A percentile compares a stretch with the other conserved stretches of the same genome.
phyloP scores from a whole-genome alignment of 257 asterid species.

The Orobanche coerulescens region DNA sequence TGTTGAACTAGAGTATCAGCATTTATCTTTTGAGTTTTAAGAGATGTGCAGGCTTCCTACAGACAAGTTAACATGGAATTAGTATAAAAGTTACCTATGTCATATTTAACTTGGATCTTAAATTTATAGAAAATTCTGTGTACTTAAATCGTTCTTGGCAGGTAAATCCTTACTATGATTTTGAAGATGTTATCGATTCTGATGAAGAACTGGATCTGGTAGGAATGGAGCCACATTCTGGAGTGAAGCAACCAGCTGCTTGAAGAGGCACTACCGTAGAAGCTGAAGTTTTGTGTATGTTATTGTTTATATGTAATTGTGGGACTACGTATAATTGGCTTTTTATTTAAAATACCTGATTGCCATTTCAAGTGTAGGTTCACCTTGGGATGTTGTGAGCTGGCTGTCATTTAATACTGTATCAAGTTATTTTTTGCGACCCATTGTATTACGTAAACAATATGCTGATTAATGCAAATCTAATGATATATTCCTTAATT shows the following conservation, averaged over 20 bases:
- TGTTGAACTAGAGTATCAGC: background rate
- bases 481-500: background rate
- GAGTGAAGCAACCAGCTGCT: slow-evolving; percentile 18
- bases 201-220: slow-evolving; percentile 90
- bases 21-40: background rate
- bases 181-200: slow-evolving; percentile 71
- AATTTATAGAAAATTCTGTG: background rate
- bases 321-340: slow-evolving; percentile 7
- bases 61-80: slow-evolving; percentile 8
- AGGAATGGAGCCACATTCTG: slow-evolving; percentile 58
- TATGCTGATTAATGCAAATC: background rate
- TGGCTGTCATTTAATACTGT: background rate
- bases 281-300: slow-evolving; percentile 11
- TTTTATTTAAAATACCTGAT: slow-evolving; percentile 12
- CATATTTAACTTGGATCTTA: background rate
- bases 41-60: slow-evolving; percentile 2
- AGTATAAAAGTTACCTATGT: background rate
- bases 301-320: background rate
- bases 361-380: slow-evolving; percentile 17
- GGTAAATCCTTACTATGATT: slow-evolving; percentile 83
- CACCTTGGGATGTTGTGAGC: slow-evolving; percentile 7
- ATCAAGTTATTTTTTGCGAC: background rate
- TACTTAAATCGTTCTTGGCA: slow-evolving; percentile 25
- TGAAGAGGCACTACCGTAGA: slow-evolving; percentile 17
- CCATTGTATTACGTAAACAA: background rate